These are phyloP conservation scores for Jatropha multifida DNA, from an alignment of 441 rosid species.

Conservation along the genomic window DNA sequence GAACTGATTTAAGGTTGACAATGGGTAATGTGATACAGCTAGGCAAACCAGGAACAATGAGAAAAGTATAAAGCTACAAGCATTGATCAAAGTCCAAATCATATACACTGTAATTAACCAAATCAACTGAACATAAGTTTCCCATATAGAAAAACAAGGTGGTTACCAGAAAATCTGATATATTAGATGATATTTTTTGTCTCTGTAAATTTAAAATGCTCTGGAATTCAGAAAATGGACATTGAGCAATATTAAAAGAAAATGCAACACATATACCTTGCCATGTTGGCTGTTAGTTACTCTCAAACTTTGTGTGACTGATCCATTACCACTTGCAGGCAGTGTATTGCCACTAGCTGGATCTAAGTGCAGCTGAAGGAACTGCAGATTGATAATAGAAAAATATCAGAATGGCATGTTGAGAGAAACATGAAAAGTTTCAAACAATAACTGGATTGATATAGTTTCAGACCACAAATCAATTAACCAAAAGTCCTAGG, in stretches of 20 bases:
- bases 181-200: background rate
- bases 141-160: background rate
- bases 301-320: constrained; percentile 63
- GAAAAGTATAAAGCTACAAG: background rate
- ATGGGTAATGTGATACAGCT: background rate
- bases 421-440: background rate
- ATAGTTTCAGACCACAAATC: background rate
- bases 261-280: constrained; percentile 53
- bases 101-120: background rate
- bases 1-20: background rate
- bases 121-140: background rate
- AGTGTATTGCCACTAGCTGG: constrained; percentile 83
- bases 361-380: constrained; percentile 93
- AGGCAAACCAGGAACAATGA: background rate
- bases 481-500: background rate
- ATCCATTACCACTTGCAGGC: constrained; percentile 59
- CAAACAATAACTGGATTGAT: background rate
- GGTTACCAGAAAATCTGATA: background rate
- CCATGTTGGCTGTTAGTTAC: constrained; percentile 95
- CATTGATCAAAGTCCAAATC: background rate
- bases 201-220: background rate
- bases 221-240: constrained; percentile 2
- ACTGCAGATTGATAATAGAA: constrained; percentile 46
- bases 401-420: constrained; percentile 13
- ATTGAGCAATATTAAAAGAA: background rate